A percentile compares a stretch with the other conserved stretches of the same genome.
Evolutionary conservation across 2,329 filamentous ascomycete species (phyloP).

Genomic region (Aspergillus neotritici): DNA sequence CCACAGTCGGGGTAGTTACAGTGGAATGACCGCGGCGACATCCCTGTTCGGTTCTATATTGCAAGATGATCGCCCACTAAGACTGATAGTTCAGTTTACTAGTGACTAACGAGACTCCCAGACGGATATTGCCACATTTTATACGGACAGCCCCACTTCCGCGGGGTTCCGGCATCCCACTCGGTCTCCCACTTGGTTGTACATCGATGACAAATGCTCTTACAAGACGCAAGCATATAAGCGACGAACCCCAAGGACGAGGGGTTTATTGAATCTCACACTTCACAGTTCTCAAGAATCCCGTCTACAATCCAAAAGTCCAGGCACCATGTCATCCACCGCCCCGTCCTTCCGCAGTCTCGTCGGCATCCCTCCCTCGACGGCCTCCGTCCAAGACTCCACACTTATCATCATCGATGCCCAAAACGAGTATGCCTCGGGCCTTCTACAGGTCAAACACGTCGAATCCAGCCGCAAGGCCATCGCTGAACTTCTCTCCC

Average conservation of each 20-base stretch:
- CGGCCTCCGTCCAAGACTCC: conserved; percentile 53
- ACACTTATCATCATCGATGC: conserved; percentile 64
- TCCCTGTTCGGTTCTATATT: too few species aligned
- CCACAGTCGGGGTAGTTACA: conserved; percentile 17
- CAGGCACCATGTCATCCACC: conserved; percentile 8
- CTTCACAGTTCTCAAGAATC: neutral
- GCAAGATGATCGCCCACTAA: too few species aligned
- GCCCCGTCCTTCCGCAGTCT: conserved; percentile 44
- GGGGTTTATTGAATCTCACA: neutral
- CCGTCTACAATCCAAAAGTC: neutral
- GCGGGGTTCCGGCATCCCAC: neutral
- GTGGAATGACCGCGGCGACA: neutral
- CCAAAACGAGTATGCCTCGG: conserved; percentile 60
- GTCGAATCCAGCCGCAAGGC: conserved; percentile 50
- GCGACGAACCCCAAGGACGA: too few species aligned
- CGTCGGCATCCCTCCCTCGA: conserved; percentile 51
- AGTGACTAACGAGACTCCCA: too few species aligned
- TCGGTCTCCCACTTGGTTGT: neutral
- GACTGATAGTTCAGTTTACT: too few species aligned
- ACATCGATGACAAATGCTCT: neutral
- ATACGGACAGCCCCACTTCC: too few species aligned
- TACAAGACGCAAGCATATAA: neutral
- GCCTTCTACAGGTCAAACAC: conserved; percentile 53
- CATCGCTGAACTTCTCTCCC: conserved; percentile 53
- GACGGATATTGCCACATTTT: too few species aligned